These are phyloP conservation scores for Lepidium sativum DNA, from an alignment of 345 rosid genomes.

Conservation along the genomic window DNA sequence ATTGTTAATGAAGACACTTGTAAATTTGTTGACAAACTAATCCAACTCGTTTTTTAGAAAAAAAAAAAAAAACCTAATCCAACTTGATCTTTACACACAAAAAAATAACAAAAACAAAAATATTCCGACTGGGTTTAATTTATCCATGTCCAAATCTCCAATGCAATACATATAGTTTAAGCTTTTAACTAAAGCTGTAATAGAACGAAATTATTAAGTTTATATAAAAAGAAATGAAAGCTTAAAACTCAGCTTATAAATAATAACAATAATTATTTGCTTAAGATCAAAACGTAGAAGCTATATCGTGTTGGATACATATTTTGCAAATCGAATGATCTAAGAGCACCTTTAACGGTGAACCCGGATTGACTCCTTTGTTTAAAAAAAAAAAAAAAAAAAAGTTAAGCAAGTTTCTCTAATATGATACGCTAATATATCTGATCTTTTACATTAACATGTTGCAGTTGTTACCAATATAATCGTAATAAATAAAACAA, in stretches of 20 bases:
- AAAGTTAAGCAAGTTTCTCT: no score
- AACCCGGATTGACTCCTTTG: no score
- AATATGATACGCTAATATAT: not conserved
- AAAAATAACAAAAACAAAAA: not conserved
- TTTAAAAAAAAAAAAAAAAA: no score
- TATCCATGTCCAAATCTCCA: not conserved
- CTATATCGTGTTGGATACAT: not conserved
- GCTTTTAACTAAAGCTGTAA: no score
- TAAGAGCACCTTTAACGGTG: no score
- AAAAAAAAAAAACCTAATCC: not conserved
- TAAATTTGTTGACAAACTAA: not conserved
- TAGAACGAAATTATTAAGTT: not conserved
- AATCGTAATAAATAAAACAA: not conserved
- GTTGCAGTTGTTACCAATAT: not conserved
- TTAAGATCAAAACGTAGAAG: not conserved
- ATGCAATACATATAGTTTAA: not conserved
- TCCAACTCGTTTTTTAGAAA: not conserved
- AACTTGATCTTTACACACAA: not conserved
- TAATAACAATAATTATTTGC: no score
- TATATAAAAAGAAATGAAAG: not conserved
- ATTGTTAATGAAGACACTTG: not conserved
- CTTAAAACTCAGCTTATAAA: not conserved
- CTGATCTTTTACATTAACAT: not conserved
- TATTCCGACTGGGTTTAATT: not conserved
- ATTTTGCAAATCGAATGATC: not conserved